Percentiles rank a stretch among this genome's conserved stretches.
phyloP scores from a whole-genome alignment of 164 flowering plant genomes.

The Aristolochia californica region DNA sequence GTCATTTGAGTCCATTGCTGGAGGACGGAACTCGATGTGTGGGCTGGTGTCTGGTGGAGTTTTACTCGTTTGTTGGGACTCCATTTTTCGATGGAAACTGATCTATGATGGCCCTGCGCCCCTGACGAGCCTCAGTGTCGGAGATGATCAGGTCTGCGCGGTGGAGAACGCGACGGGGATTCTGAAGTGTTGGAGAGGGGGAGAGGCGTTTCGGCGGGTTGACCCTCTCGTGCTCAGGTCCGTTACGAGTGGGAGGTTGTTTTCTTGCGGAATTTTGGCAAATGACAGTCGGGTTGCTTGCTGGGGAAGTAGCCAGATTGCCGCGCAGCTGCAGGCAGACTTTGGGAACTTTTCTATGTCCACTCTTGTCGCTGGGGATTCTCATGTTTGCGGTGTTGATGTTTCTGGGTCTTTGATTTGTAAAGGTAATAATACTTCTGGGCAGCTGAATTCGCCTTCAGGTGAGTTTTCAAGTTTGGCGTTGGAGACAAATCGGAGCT shows the following conservation, averaged over 20 bases:
- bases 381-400: constrained; percentile 54
- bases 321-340: constrained; percentile 6
- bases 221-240: constrained; percentile 11
- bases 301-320: constrained; percentile 19
- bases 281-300: constrained; percentile 28
- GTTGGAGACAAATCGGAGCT: constrained; percentile 35
- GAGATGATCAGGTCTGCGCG: constrained; percentile 66
- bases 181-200: constrained; percentile 58
- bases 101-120: constrained; percentile 29
- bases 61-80: constrained; percentile 62
- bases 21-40: constrained; percentile 57
- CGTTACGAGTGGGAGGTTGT: constrained; percentile 51
- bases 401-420: constrained; percentile 34
- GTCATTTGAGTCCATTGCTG: constrained; percentile 56
- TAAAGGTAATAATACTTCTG: constrained; percentile 35
- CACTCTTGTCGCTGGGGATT: constrained; percentile 47
- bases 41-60: constrained; percentile 60
- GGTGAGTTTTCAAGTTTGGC: constrained; percentile 27
- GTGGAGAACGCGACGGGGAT: constrained; percentile 18
- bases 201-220: not conserved
- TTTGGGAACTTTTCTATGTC: constrained; percentile 23
- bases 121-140: constrained; percentile 37
- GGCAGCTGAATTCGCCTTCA: constrained; percentile 33
- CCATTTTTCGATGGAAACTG: constrained; percentile 8
- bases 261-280: constrained; percentile 53